Evolutionary conservation across 2,329 filamentous ascomycete species (phyloP).

Genomic region (Emmonsiellopsis sp.): DNA sequence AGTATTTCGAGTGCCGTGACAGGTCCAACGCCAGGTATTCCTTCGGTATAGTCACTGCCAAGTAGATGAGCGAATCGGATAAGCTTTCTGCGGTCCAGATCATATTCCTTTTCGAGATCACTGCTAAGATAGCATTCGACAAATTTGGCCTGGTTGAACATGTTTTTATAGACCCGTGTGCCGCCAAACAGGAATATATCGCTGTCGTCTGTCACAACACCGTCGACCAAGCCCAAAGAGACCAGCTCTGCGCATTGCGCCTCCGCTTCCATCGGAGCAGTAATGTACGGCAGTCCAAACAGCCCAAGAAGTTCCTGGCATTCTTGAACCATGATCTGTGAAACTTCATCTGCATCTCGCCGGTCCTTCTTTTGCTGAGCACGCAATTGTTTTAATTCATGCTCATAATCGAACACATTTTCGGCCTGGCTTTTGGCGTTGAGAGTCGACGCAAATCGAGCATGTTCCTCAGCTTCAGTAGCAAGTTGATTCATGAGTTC

Average conservation of each 20-base stretch:
- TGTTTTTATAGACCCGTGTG: slow-evolving; percentile 96
- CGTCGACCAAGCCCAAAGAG: slow-evolving; percentile 76
- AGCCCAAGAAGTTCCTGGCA: slow-evolving; percentile 83
- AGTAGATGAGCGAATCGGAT: slow-evolving; percentile 86
- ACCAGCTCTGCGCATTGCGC: slow-evolving; percentile 95
- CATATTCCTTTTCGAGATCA: slow-evolving; percentile 84
- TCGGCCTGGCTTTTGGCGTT: slow-evolving; percentile 65
- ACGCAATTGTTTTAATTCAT: slow-evolving; percentile 75
- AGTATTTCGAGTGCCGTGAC: slow-evolving; percentile 92
- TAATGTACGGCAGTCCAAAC: slow-evolving; percentile 93
- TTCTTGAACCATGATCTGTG: slow-evolving; percentile 89
- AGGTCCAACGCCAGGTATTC: slow-evolving; percentile 79
- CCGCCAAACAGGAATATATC: slow-evolving; percentile 96
- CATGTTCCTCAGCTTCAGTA: slow-evolving; percentile 86
- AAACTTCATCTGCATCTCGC: slow-evolving; percentile 92
- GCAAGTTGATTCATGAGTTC: slow-evolving; percentile 80
- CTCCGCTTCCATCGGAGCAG: slow-evolving; percentile 97
- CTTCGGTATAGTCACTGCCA: slow-evolving; percentile 91
- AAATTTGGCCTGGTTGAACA: slow-evolving; percentile 98
- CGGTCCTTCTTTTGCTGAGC: slow-evolving; percentile 95
- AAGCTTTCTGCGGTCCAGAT: slow-evolving; percentile 74
- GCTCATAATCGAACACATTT: slow-evolving; percentile 72
- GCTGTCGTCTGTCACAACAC: slow-evolving; percentile 94
- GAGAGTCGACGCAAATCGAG: slow-evolving; percentile 78
- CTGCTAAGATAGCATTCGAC: slow-evolving; percentile 86